These are phyloP conservation scores for Wickerhamia fluorescens DNA, from an alignment of 805 yeast genomes.

Conservation along the genomic window DNA sequence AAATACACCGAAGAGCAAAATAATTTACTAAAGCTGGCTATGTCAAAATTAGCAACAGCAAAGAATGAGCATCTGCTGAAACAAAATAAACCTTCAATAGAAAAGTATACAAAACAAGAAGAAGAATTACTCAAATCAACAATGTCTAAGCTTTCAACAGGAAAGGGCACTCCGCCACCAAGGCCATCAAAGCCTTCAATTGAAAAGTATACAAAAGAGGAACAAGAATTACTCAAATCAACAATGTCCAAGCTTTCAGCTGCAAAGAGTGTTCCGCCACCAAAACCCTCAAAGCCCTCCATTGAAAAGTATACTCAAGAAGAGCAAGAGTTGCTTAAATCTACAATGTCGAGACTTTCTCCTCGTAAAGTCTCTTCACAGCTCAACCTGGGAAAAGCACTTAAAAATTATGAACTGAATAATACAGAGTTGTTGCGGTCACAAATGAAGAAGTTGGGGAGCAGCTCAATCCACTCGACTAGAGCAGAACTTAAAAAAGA, in stretches of 20 bases:
- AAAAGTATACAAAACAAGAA: slow-evolving; percentile 10
- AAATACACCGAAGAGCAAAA: slow-evolving; percentile 11
- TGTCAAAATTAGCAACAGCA: slow-evolving; percentile 10
- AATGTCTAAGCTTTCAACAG: slow-evolving; percentile 10
- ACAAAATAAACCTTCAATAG: slow-evolving; percentile 9
- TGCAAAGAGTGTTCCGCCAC: slow-evolving; percentile 4
- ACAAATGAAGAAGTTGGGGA: slow-evolving; percentile 19
- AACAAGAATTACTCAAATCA: slow-evolving; percentile 11
- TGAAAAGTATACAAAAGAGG: slow-evolving; percentile 8
- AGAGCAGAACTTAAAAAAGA: too few species aligned
- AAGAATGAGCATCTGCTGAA: too few species aligned
- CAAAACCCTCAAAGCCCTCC: slow-evolving; percentile 9
- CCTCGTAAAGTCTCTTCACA: slow-evolving; percentile 7
- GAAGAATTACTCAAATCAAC: slow-evolving; percentile 10
- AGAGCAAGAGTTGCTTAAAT: slow-evolving; percentile 12
- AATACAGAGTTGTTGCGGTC: slow-evolving; percentile 18
- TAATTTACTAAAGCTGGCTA: slow-evolving; percentile 10
- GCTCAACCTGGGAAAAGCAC: slow-evolving; percentile 4
- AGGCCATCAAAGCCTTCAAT: slow-evolving; percentile 13
- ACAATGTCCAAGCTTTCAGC: slow-evolving; percentile 10
- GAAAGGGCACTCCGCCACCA: slow-evolving; percentile 1
- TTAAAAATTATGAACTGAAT: slow-evolving; percentile 11
- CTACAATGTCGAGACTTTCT: slow-evolving; percentile 9
- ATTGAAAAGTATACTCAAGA: slow-evolving; percentile 8
- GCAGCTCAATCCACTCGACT: too few species aligned